Conservation (phyloP, 129 eudicot species). For the Centaurea solstitialis region DNA sequence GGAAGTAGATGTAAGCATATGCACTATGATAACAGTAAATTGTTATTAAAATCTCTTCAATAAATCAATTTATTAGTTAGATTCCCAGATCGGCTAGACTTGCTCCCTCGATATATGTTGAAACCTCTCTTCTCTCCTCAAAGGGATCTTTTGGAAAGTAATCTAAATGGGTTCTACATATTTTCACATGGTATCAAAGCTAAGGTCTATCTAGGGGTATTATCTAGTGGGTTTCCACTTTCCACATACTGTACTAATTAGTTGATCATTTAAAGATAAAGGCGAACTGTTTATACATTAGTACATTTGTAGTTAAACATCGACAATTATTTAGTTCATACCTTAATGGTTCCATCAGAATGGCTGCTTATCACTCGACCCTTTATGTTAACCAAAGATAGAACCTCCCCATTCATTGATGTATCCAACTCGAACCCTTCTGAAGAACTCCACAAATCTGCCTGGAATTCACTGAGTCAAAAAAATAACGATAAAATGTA, state of each 20-base stretch:
- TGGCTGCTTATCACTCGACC: slow-evolving; percentile 59
- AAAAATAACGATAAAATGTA: background rate
- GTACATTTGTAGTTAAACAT: background rate
- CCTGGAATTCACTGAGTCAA: slow-evolving; percentile 33
- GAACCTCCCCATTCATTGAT: slow-evolving; percentile 55
- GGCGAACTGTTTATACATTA: background rate
- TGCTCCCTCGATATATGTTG: background rate
- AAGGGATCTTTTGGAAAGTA: background rate
- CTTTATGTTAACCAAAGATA: slow-evolving; percentile 46
- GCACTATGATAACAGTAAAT: background rate
- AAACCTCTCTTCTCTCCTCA: background rate
- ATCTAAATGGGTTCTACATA: background rate
- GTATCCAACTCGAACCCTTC: slow-evolving; percentile 56
- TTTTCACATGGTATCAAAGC: background rate
- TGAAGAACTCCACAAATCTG: slow-evolving; percentile 52
- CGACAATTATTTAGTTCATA: slow-evolving; percentile 5
- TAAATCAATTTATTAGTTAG: background rate
- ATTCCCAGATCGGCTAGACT: background rate
- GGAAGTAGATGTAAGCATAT: background rate
- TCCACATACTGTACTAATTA: background rate
- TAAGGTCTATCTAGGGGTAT: background rate
- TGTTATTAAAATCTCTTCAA: background rate
- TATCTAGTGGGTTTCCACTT: background rate
- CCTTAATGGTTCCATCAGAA: slow-evolving; percentile 70
- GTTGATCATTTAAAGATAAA: background rate